phyloP scores from a whole-genome alignment of 2,329 filamentous ascomycete species.

The Pseudogymnoascus sp. region DNA sequence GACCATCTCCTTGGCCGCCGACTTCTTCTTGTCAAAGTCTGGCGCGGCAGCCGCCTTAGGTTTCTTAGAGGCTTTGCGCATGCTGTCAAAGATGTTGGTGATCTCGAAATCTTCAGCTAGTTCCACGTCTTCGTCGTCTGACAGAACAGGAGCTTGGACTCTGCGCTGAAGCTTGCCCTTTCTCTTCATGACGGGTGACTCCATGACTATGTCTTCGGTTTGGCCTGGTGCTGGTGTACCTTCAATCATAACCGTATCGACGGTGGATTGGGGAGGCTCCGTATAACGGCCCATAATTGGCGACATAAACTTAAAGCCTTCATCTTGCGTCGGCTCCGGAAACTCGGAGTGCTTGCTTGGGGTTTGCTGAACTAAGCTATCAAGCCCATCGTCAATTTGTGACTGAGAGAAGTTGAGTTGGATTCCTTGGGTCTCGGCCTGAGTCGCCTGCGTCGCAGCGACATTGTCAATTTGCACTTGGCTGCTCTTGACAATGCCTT shows the following conservation, averaged over 20 bases:
- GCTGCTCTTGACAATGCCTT: conserved; percentile 40
- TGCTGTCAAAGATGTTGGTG: conserved; percentile 37
- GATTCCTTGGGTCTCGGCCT: conserved; percentile 32
- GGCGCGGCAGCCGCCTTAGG: conserved; percentile 40
- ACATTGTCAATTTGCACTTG: conserved; percentile 31
- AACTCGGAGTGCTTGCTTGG: conserved; percentile 51
- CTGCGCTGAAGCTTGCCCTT: conserved; percentile 49
- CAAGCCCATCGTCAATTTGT: conserved; percentile 50
- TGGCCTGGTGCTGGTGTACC: conserved; percentile 22
- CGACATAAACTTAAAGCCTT: conserved; percentile 64
- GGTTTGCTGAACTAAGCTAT: conserved; percentile 43
- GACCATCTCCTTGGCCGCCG: conserved; percentile 77
- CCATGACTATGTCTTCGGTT: conserved; percentile 33
- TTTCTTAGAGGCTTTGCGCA: conserved; percentile 59
- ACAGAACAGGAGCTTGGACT: conserved; percentile 35
- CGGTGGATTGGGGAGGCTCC: conserved; percentile 56
- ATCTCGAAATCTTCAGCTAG: conserved; percentile 32
- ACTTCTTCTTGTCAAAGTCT: conserved; percentile 75
- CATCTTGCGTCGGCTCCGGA: conserved; percentile 73
- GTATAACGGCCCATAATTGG: conserved; percentile 62
- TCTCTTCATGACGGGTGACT: conserved; percentile 58
- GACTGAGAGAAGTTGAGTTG: conserved; percentile 52
- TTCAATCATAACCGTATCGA: conserved; percentile 56
- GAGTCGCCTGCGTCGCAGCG: conserved; percentile 34
- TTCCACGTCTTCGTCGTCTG: conserved; percentile 26